A percentile compares a stretch with the other conserved stretches of the same genome.
These are phyloP conservation scores for Scedosporium minutisporum DNA, from an alignment of 2,329 filamentous ascomycete species.

Conservation along the genomic window DNA sequence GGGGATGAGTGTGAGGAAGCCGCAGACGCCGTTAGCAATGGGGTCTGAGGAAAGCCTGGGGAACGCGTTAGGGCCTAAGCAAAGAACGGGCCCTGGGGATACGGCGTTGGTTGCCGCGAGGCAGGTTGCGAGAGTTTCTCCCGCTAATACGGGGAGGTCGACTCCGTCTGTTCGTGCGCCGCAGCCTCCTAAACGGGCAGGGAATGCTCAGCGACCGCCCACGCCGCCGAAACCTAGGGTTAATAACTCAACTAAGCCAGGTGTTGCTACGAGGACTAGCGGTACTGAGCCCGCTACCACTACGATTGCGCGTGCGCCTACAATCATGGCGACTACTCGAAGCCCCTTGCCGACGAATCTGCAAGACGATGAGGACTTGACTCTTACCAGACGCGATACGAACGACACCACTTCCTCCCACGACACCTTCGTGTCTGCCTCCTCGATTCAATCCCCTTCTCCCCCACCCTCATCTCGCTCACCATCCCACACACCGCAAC, in stretches of 20 bases:
- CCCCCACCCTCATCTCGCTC: constrained; percentile 15
- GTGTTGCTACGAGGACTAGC: neutral
- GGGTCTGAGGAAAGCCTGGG: constrained; percentile 10
- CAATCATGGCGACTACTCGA: neutral
- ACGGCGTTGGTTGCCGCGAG: neutral
- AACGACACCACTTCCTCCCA: constrained; percentile 28
- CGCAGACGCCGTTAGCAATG: constrained; percentile 20
- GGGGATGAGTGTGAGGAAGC: constrained; percentile 12
- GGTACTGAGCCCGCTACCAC: neutral
- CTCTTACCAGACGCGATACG: neutral
- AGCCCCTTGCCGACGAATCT: neutral
- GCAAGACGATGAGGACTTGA: neutral
- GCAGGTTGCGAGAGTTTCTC: neutral
- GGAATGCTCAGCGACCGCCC: constrained; percentile 19
- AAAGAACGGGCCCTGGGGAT: neutral
- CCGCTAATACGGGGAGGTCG: neutral
- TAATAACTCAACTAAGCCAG: neutral
- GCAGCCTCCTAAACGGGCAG: neutral
- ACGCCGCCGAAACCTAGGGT: constrained; percentile 26
- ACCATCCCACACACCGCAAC: constrained; percentile 14
- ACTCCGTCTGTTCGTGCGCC: neutral
- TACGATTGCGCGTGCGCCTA: neutral
- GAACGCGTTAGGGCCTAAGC: neutral
- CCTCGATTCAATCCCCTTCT: constrained; percentile 23
- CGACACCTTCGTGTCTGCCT: constrained; percentile 35